Base-by-base conservation (phyloP, 352 stramenopile species). In the Phytophthora sojae region DNA sequence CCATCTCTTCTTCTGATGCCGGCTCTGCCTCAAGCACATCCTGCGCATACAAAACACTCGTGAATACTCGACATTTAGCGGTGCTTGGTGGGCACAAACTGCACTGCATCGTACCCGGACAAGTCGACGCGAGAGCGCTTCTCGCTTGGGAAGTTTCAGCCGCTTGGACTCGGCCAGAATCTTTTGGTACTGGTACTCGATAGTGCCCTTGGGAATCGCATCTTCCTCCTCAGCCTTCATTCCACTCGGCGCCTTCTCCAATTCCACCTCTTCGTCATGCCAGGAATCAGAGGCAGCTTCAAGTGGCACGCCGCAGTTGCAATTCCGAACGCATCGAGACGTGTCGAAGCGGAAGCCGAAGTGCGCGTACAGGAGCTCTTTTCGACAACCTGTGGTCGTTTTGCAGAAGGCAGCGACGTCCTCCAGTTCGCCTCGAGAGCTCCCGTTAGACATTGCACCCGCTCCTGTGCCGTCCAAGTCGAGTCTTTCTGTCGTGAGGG, bases 171-270 rank as follows among this genome's bases (percentile, higher is more conserved):
- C 74, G 1, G 77, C 61, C 7, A 86, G 51, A 12, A 91, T 69
- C 39, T 76, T 78, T 14, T 91, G 86, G 57, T 92, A 92, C 25
- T 86, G 79, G 42, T 89, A 91, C 64, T 93, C 86, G 44, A 92
- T 69, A 49, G 70, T 49, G 26, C 63, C 44, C 64, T 79, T 66
- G 26, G 73, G 44, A 30, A 79, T 54, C 5, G 11, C 47, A 9
- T 73, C 26, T 32, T 64, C 51, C 3, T 55, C 66, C 25, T 64
- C 52, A 11, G 26, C 32, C 8, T 37, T 70, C 19, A 6, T 64
- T 6, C 39, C 25, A 0, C 14, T 62, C 6, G 39, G 26, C 0
- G 58, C 30, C 9, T 67, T 17, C 6, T 73, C 11, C 15, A 47
- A 30, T 8, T 55, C 45, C 25, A 30, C 0, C 17, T 64, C 65